Evolutionary conservation across 805 yeast species (phyloP).

Genomic region (Suhomyces xylopsoci): DNA sequence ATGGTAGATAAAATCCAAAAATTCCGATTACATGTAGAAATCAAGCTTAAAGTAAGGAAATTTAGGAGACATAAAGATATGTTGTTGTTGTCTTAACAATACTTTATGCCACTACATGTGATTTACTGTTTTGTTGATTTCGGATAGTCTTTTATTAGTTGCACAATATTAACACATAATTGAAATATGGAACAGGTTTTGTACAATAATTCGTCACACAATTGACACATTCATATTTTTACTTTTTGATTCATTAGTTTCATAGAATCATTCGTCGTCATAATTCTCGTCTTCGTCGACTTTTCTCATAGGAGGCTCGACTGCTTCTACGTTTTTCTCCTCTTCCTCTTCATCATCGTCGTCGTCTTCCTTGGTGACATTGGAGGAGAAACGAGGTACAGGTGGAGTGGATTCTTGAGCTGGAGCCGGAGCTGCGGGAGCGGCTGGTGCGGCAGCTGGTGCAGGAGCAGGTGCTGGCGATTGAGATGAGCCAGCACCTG

Average conservation of each 20-base stretch:
- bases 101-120: background rate
- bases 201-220: background rate
- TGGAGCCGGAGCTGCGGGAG: constrained; percentile 5
- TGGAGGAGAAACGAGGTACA: constrained; percentile 19
- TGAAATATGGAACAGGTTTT: constrained; percentile 1
- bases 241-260: background rate
- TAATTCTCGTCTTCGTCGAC: constrained; percentile 47
- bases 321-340: constrained; percentile 23
- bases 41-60: too few relatives aligned
- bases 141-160: background rate
- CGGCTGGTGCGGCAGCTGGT: constrained; percentile 6
- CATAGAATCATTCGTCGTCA: constrained; percentile 35
- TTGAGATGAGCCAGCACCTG: background rate
- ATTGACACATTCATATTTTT: background rate
- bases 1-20: too few relatives aligned
- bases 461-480: constrained; percentile 3
- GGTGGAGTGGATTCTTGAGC: constrained; percentile 4
- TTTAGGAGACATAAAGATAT: too few relatives aligned
- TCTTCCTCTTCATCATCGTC: constrained; percentile 32
- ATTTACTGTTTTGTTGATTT: background rate
- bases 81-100: too few relatives aligned
- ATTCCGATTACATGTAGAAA: too few relatives aligned
- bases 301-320: constrained; percentile 44
- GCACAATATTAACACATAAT: constrained; percentile 4
- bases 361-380: constrained; percentile 19